A percentile compares a stretch with the other conserved stretches of the same genome.
Evolutionary conservation across 179 eudicot species (phyloP).

Genomic region (Patellifolia procumbens): DNA sequence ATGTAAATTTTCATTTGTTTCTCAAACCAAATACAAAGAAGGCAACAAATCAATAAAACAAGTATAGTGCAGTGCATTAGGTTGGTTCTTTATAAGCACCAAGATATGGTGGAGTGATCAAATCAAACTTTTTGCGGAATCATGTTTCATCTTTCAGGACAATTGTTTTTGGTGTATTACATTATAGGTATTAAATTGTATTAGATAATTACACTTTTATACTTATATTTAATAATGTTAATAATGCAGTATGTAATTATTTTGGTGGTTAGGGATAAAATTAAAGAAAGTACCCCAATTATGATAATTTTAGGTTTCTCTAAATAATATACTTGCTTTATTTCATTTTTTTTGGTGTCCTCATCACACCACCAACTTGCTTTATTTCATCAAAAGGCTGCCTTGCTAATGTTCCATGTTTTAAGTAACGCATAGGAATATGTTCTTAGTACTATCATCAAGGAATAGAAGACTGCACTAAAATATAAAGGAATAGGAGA

Average conservation of each 20-base stretch:
- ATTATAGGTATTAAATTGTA: not conserved
- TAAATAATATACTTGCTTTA: too few species aligned
- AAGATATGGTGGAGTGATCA: not conserved
- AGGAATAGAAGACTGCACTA: too few species aligned
- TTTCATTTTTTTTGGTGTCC: too few species aligned
- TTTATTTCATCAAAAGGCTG: not conserved
- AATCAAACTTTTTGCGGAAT: slow-evolving; percentile 5
- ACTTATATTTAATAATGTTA: not conserved
- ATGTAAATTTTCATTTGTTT: not conserved
- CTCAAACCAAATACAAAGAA: too few species aligned
- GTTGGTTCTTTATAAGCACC: slow-evolving; percentile 4
- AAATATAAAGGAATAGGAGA: too few species aligned
- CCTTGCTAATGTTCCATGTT: not conserved
- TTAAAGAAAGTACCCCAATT: too few species aligned
- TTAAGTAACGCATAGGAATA: not conserved
- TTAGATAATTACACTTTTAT: too few species aligned
- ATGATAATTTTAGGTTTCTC: too few species aligned
- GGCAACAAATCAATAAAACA: too few species aligned
- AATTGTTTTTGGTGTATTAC: not conserved
- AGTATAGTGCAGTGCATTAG: not conserved
- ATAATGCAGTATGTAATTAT: not conserved
- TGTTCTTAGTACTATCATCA: slow-evolving; percentile 5
- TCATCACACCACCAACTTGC: not conserved
- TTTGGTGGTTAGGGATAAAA: slow-evolving; percentile 1
- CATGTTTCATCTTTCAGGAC: not conserved